A percentile compares a stretch with the other conserved stretches of the same genome.
These are phyloP conservation scores for Sphaerulina vaccinii DNA, from an alignment of 2,329 filamentous ascomycete species.

Conservation along the genomic window DNA sequence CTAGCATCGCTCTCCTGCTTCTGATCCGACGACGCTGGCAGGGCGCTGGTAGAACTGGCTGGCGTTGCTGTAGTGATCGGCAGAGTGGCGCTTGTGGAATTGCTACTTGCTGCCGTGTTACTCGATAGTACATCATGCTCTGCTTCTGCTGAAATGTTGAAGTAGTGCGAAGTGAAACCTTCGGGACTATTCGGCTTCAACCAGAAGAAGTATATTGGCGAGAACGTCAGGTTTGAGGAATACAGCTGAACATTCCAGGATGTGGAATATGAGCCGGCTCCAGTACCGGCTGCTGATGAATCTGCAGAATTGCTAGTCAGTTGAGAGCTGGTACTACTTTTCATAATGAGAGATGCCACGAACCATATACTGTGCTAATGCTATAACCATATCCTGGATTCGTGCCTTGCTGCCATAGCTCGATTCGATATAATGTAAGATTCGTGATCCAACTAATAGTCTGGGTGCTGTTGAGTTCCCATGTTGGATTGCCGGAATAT, in stretches of 20 bases:
- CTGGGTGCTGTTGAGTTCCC: neutral
- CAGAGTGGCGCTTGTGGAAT: neutral
- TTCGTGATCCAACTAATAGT: slow-evolving; percentile 1
- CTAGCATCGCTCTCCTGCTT: neutral
- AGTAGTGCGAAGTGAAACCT: slow-evolving; percentile 1
- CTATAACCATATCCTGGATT: neutral
- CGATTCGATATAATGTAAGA: neutral
- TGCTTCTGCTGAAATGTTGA: slow-evolving; percentile 3
- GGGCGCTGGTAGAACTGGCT: neutral
- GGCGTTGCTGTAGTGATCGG: neutral
- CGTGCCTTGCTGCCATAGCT: neutral
- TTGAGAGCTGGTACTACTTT: neutral
- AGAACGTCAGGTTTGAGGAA: slow-evolving; percentile 3
- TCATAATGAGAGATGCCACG: neutral
- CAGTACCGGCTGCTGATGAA: neutral
- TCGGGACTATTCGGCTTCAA: neutral
- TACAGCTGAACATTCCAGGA: slow-evolving; percentile 2
- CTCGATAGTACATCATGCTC: neutral
- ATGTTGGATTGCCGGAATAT: slow-evolving; percentile 1
- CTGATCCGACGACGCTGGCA: neutral
- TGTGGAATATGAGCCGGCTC: neutral
- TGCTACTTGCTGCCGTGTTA: neutral
- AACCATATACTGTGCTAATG: slow-evolving; percentile 3
- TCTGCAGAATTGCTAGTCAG: neutral
- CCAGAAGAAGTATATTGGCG: slow-evolving; percentile 1